phyloP scores from a whole-genome alignment of 2,329 filamentous ascomycete genomes.

The Calonectria henricotiae region DNA sequence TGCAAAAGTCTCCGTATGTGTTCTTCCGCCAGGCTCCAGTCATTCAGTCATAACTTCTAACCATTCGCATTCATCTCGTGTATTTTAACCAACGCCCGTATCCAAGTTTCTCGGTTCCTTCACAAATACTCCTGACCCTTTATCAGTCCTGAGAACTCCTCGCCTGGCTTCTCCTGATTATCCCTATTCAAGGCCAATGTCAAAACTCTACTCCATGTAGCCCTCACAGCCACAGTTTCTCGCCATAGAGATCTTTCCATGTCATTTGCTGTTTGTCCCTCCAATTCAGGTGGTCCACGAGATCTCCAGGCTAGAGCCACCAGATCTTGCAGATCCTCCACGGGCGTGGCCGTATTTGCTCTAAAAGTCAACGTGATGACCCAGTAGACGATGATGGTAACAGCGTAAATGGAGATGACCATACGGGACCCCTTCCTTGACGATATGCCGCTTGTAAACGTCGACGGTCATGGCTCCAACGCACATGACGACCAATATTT shows the following conservation, averaged over 20 bases:
- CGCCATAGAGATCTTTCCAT: neutral
- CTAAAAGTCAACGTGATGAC: neutral
- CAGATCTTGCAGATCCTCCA: neutral
- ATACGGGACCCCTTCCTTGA: conserved; percentile 18
- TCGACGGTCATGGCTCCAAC: conserved; percentile 11
- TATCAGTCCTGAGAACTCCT: neutral
- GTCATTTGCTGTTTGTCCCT: neutral
- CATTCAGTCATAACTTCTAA: neutral
- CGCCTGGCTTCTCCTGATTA: neutral
- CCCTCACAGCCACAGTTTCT: neutral
- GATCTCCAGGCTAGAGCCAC: conserved; percentile 9
- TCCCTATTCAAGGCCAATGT: neutral
- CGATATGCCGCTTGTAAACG: conserved; percentile 1
- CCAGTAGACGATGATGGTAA: conserved; percentile 1
- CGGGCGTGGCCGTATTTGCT: neutral
- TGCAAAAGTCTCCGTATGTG: neutral
- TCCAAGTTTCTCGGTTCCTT: no score
- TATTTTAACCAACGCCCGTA: neutral
- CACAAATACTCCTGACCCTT: neutral
- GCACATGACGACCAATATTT: conserved; percentile 13
- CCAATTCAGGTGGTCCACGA: neutral
- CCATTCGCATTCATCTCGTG: neutral
- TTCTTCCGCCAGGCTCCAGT: neutral
- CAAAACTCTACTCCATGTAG: neutral
- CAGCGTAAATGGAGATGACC: neutral